Conservation (phyloP, 1,284 basidiomycete species). For the Ganoderma lucidum region DNA sequence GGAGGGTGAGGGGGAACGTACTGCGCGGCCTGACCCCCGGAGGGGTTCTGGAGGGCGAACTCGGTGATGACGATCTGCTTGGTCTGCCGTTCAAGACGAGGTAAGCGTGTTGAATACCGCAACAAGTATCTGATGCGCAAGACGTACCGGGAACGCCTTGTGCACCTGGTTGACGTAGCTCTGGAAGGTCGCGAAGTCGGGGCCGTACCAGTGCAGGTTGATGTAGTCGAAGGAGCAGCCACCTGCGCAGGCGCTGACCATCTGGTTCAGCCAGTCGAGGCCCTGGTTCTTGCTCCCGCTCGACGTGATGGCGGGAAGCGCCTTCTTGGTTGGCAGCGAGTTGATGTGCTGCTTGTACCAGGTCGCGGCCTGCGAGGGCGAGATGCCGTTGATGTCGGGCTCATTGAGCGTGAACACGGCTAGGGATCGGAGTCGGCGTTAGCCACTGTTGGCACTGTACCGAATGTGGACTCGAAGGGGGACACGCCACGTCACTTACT, state of each 20-base stretch:
- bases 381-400: conserved; percentile 10
- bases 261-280: conserved; percentile 8
- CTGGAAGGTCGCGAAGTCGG: not conserved
- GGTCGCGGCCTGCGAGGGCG: conserved; percentile 5
- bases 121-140: too few relatives aligned
- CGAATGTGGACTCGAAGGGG: not conserved
- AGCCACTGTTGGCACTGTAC: not conserved
- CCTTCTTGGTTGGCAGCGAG: conserved; percentile 9
- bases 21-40: conserved; percentile 3
- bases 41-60: conserved; percentile 10
- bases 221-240: conserved; percentile 7
- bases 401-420: conserved; percentile 10
- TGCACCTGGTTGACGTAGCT: not conserved
- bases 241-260: conserved; percentile 4
- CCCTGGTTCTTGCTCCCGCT: conserved; percentile 2
- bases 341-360: conserved; percentile 12
- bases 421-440: not conserved
- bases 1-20: not conserved
- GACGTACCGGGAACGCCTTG: conserved; percentile 3
- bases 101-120: too few relatives aligned
- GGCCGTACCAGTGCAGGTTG: conserved; percentile 10
- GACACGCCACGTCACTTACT: not conserved
- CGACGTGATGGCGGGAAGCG: conserved; percentile 10
- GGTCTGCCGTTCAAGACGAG: not conserved
- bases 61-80: conserved; percentile 8